These are phyloP conservation scores for Hypocreales sp. DNA, from an alignment of 2,329 filamentous ascomycete species.

Conservation along the genomic window DNA sequence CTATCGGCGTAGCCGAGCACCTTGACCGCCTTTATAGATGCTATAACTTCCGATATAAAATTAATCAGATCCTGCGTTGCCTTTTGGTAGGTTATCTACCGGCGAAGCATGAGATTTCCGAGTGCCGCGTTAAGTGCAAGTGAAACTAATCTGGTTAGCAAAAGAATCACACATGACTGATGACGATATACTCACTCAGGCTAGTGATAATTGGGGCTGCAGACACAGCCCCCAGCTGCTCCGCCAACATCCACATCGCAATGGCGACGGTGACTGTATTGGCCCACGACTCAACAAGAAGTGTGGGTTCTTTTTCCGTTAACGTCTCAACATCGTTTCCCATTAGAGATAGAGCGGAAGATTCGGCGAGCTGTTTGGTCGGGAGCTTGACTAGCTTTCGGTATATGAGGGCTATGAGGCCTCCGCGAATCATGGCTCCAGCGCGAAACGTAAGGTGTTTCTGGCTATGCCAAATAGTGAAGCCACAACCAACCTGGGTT, in stretches of 20 bases:
- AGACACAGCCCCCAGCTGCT: constrained; percentile 17
- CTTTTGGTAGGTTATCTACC: constrained; percentile 15
- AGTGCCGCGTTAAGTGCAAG: constrained; percentile 7
- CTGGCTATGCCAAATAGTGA: constrained; percentile 18
- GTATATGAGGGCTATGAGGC: constrained; percentile 14
- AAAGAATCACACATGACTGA: fast-evolving
- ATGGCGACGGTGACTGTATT: constrained; percentile 14
- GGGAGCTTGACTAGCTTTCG: constrained; percentile 14
- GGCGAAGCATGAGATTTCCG: constrained; percentile 11
- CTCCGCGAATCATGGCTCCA: constrained; percentile 14
- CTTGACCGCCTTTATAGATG: constrained; percentile 17
- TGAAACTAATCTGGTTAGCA: constrained; percentile 6
- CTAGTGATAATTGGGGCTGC: constrained; percentile 15
- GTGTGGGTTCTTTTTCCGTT: constrained; percentile 9
- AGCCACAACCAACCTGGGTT: constrained; percentile 11
- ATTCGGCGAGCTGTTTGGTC: constrained; percentile 10
- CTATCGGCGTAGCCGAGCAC: constrained; percentile 16
- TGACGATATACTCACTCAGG: constrained; percentile 9
- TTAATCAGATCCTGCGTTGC: constrained; percentile 17
- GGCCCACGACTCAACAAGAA: constrained; percentile 16
- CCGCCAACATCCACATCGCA: constrained; percentile 14
- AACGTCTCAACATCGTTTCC: constrained; percentile 16
- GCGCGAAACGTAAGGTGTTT: constrained; percentile 15
- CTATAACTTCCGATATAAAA: constrained; percentile 15
- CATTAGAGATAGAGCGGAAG: constrained; percentile 15